These are phyloP conservation scores for Starmera stellimalicola DNA, from an alignment of 1,139 yeast genomes.

Conservation along the genomic window DNA sequence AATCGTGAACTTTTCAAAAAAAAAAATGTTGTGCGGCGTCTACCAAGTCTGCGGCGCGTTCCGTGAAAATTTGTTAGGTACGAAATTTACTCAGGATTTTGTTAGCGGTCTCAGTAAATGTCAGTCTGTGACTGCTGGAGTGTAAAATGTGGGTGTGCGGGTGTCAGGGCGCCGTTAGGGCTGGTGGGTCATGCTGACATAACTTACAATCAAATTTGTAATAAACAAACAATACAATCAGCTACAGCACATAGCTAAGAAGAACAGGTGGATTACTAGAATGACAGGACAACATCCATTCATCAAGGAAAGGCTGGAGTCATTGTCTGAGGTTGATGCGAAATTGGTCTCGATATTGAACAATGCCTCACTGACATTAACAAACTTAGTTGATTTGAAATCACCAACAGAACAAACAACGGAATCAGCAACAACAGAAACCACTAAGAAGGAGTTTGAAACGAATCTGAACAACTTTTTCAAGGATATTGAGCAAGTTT, in stretches of 20 bases:
- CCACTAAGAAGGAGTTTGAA: conserved; percentile 11
- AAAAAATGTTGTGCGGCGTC: not conserved
- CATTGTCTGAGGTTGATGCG: conserved; percentile 35
- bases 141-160: not conserved
- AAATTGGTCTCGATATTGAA: conserved; percentile 19
- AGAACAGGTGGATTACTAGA: no score
- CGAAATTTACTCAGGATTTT: conserved; percentile 11
- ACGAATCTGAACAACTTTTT: conserved; percentile 14
- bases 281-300: conserved; percentile 21
- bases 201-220: no score
- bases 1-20: not conserved
- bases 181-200: no score
- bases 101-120: conserved; percentile 10
- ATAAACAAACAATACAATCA: no score
- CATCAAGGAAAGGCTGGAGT: conserved; percentile 36
- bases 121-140: conserved; percentile 12
- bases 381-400: conserved; percentile 13
- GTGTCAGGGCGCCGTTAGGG: no score
- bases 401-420: conserved; percentile 4
- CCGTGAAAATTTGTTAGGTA: conserved; percentile 13
- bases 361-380: conserved; percentile 18
- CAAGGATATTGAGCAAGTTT: conserved; percentile 17
- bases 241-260: no score
- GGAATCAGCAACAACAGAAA: conserved; percentile 10
- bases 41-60: not conserved